Base-by-base conservation (phyloP, 2,329 filamentous ascomycete genomes). In the Truncatella angustata region DNA sequence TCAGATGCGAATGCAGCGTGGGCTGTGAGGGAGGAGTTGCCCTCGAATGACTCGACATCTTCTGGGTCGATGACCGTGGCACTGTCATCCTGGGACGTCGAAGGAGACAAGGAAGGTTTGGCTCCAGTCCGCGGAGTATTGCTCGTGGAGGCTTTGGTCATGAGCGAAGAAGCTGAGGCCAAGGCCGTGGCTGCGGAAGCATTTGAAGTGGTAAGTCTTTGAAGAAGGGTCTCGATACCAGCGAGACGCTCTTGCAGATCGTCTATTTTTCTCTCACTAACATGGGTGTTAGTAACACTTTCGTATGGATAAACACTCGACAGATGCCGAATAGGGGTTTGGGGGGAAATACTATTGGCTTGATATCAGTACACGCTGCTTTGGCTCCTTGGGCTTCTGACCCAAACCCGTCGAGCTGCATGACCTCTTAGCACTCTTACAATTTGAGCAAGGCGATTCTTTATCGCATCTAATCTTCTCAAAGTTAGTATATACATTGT, bases 401-500 rank as follows among this genome's bases (percentile, higher is more conserved):
- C 77, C 76, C 11, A 72, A 68, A 3, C 80, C 79, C 0, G 78
- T 81, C 4, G 78, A 82, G 53, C 77, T 81, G 60, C 80, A 84
- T 11, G 70, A 61, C 7, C 80, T 71, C 55, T 75, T 76, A 24
- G 79, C 77, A 21, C 73, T 79, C 30, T 76, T 73, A 60, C 80
- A 84, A 59, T 82, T 83, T 49, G 79, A 78, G 62, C 80, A 84
- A 23, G 80, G 80, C 55, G 73, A 75, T 36, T 80, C 76, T 63
- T 81, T 82, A 61, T 83, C 79, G 60, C 80, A 84, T 43, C 79
- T 78, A 52, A 83, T 80, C 80, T 84, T 26, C n/a, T n/a, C n/a
- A n/a, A n/a, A n/a, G n/a, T n/a, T n/a, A n/a, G n/a, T n/a, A n/a
- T n/a, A n/a, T n/a, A n/a, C n/a, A n/a, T n/a, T n/a, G n/a, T n/a